Percentiles rank a stretch among this genome's conserved stretches.
These are phyloP conservation scores for Isoetes taiwanensis DNA, from an alignment of 75 land plant genomes.

Conservation along the genomic window DNA sequence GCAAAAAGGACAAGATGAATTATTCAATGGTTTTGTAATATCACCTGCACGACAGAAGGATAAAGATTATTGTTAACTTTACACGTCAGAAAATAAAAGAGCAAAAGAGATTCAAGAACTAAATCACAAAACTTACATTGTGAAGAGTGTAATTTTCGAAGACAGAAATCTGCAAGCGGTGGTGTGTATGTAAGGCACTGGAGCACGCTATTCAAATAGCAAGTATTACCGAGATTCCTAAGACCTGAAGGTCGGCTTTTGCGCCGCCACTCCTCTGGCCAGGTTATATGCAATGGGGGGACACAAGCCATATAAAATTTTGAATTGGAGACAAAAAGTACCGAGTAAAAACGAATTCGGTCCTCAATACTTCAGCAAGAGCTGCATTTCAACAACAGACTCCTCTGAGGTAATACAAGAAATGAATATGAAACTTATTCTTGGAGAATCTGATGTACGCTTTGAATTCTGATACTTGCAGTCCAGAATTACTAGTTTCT, in stretches of 20 bases:
- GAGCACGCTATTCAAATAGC: conserved; percentile 92
- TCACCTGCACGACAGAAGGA: conserved; percentile 19
- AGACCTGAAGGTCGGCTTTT: conserved; percentile 51
- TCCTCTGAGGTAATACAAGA: too few species aligned
- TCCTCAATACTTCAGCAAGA: too few species aligned
- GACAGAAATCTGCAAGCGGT: conserved; percentile 90
- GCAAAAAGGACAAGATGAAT: conserved; percentile 66
- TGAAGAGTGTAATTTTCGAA: conserved; percentile 46
- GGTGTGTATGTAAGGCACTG: conserved; percentile 98
- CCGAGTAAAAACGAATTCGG: too few species aligned
- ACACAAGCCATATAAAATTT: too few species aligned
- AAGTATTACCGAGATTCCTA: conserved; percentile 76
- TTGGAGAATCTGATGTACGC: too few species aligned
- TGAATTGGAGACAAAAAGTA: too few species aligned
- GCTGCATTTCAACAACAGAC: too few species aligned
- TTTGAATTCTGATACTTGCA: too few species aligned
- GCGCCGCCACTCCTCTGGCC: conserved; percentile 23
- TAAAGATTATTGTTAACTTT: too few species aligned
- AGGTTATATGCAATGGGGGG: conserved; percentile 44
- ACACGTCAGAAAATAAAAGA: neutral
- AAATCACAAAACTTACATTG: conserved; percentile 19
- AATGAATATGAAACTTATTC: too few species aligned
- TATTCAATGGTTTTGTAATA: too few species aligned
- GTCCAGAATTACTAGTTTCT: too few species aligned
- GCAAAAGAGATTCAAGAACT: neutral